phyloP scores from a whole-genome alignment of 2,329 filamentous ascomycete species.

The Tolypocladium cylindrosporum region DNA sequence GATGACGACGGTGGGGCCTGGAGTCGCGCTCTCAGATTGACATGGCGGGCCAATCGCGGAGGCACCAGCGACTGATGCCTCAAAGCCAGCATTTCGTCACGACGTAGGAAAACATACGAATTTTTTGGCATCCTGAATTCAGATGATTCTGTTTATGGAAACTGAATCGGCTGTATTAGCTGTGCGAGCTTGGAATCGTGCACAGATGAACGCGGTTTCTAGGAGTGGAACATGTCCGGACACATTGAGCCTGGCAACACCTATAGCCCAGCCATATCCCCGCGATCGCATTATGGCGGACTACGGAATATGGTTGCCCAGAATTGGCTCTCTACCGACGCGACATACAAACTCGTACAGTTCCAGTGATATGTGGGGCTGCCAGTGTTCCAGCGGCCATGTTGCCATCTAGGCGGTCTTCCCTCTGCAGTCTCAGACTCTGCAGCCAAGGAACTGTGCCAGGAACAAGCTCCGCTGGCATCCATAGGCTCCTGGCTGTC shows the following conservation, averaged over 20 bases:
- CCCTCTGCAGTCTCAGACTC: background rate
- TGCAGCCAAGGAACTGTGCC: background rate
- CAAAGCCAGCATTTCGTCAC: background rate
- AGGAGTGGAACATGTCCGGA: too few species aligned
- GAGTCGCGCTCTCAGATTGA: background rate
- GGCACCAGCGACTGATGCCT: background rate
- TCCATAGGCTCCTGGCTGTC: background rate
- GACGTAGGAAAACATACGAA: background rate
- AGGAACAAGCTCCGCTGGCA: background rate
- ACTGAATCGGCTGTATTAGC: background rate
- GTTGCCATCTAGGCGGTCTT: background rate
- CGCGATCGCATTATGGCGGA: background rate
- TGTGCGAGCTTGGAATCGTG: too few species aligned
- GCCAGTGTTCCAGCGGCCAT: background rate
- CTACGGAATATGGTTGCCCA: background rate
- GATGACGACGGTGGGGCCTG: constrained; percentile 1
- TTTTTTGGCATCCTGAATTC: too few species aligned
- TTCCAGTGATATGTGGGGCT: background rate
- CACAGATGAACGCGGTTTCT: too few species aligned
- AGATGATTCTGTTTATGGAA: background rate
- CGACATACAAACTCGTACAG: too few species aligned
- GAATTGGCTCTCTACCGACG: too few species aligned
- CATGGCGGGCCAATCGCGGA: background rate
- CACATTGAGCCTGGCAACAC: too few species aligned
- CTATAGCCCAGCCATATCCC: too few species aligned